Evolutionary conservation across 495 filamentous ascomycete species (phyloP).

Genomic region (Lasiosphaeriaceae sp.): DNA sequence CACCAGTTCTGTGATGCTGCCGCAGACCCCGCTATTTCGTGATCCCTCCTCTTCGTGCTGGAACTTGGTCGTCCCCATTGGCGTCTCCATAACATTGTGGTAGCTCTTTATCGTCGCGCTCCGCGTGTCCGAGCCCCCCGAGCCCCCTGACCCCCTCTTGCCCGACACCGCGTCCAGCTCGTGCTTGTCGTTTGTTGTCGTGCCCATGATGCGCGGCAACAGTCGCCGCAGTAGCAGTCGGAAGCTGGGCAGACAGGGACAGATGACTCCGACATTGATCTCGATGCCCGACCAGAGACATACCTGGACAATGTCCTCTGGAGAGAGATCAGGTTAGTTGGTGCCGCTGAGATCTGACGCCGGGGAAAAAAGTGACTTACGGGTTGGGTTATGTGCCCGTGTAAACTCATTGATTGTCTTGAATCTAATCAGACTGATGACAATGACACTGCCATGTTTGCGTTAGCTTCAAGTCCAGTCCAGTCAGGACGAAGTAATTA

Average conservation of each 20-base stretch:
- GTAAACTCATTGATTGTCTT: conserved; percentile 28
- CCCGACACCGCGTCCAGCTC: conserved; percentile 10
- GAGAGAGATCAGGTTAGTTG: background rate
- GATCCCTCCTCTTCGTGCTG: background rate
- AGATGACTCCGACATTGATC: conserved; percentile 30
- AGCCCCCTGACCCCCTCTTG: background rate
- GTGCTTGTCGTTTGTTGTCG: conserved; percentile 11
- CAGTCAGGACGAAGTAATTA: background rate
- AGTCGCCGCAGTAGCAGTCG: conserved; percentile 22
- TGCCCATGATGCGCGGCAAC: conserved; percentile 15
- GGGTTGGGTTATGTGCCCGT: conserved; percentile 22
- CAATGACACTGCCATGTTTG: conserved; percentile 19
- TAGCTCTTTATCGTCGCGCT: background rate
- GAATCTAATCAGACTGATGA: conserved; percentile 28
- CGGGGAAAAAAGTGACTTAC: conserved; percentile 7
- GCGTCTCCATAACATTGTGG: background rate
- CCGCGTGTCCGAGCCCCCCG: too few species aligned
- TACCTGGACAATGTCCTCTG: conserved; percentile 27
- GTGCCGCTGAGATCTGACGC: background rate
- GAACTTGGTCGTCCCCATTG: background rate
- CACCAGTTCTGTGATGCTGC: background rate
- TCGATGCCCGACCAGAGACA: conserved; percentile 30
- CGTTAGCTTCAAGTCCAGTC: too few species aligned
- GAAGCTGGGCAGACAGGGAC: conserved; percentile 28
- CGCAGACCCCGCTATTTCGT: background rate